Base-by-base conservation (phyloP, 106 monocot genomes). In the Triglochin maritima region DNA sequence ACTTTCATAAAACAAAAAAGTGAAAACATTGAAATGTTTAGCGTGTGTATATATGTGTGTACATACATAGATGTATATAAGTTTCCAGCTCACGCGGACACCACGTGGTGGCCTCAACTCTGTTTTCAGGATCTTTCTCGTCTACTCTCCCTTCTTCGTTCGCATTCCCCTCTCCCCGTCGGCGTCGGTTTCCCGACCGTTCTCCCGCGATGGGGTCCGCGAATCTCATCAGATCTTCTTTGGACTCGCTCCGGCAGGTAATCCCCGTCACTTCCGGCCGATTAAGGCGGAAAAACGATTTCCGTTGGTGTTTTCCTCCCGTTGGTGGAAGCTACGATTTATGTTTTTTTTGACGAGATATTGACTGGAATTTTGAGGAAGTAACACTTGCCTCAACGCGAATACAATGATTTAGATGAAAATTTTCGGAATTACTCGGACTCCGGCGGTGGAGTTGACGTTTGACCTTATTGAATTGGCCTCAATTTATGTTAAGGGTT, bases 201-300 rank as follows among this genome's bases (percentile, higher is more conserved):
- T 29, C 29, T 29, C 29, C 29, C 1, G 29, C 29, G 29, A 96
- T 96, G 96, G 85, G 83, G 14, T 88, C 91, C 52, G 61, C 81
- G 46, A 81, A 86, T 79, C 61, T 96, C 47, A 86, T 96, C 72
- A 70, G 63, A 72, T 84, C 80, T 64, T 96, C 84, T 67, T 69
- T 86, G 55, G 88, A 96, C 62, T 90, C 96, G 68, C 87, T 96
- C 56, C 87, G 80, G 78, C 81, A 96, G 88, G 91, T 96, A 16
- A 62, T 6, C 52, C 52, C 11, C 52, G 1, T 52, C 52, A 11
- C 9, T 11, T 11, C 52, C 11, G 7, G 11, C 52, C 11, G 52
- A 52, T 52, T 52, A 7, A 52, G 7, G 9, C 52, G 29, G 29
- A 29, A 29, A 29, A 29, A 29, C 29, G 29, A 29, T 29, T 29